phyloP scores from a whole-genome alignment of 768 basidiomycete species.

The Podaxis sp. region DNA sequence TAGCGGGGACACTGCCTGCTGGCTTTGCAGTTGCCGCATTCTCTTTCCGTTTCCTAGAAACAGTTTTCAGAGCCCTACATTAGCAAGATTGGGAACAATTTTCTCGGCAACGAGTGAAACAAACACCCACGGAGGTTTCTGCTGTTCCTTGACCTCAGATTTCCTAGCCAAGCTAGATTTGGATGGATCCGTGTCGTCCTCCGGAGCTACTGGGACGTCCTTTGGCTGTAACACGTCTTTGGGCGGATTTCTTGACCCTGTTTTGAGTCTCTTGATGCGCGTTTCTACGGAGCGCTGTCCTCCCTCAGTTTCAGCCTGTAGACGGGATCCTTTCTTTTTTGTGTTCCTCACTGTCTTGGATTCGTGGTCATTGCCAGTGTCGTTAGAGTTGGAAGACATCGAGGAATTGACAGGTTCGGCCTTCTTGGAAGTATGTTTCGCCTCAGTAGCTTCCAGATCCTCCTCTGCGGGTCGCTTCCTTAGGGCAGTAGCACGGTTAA shows the following conservation, averaged over 20 bases:
- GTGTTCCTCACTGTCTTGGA: neutral
- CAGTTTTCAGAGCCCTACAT: slow-evolving; percentile 6
- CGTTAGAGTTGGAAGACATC: neutral
- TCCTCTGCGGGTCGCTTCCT: neutral
- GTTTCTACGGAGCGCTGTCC: neutral
- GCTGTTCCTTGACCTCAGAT: slow-evolving; percentile 16
- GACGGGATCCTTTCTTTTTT: neutral
- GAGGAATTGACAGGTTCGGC: neutral
- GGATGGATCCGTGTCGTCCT: neutral
- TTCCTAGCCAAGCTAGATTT: neutral
- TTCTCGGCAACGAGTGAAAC: neutral
- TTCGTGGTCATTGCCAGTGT: neutral
- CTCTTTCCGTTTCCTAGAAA: slow-evolving; percentile 35
- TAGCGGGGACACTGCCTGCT: neutral
- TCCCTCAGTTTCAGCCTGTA: neutral
- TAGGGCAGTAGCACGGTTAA: neutral
- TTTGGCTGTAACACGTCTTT: neutral
- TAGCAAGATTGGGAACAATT: neutral
- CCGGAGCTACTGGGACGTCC: neutral
- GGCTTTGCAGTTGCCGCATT: slow-evolving; percentile 20
- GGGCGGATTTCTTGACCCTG: neutral
- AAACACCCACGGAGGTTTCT: neutral
- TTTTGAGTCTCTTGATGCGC: neutral
- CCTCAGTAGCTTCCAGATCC: neutral
- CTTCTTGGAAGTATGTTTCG: neutral